A percentile compares a stretch with the other conserved stretches of the same genome.
Conservation (phyloP, 257 asterid species). For the Plantago elongata region DNA sequence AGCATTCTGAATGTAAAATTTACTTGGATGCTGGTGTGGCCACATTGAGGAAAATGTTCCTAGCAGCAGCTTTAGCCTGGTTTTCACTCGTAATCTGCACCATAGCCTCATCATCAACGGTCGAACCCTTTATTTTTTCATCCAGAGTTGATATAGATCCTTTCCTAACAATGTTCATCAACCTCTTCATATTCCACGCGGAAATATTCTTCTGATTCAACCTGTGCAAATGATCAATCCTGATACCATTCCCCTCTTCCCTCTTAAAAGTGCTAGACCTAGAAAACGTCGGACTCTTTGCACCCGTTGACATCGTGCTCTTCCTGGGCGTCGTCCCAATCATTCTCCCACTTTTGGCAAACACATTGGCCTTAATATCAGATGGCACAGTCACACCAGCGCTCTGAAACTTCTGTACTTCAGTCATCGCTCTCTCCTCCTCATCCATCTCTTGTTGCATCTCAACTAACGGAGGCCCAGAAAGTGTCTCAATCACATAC, state of each 20-base stretch:
- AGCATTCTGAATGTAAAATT: neutral
- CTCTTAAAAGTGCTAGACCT: neutral
- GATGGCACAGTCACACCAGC: conserved; percentile 44
- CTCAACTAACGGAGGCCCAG: conserved; percentile 49
- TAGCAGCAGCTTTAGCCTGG: conserved; percentile 5
- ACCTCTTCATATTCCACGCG: conserved; percentile 11
- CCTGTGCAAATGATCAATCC: conserved; percentile 32
- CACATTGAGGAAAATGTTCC: conserved; percentile 4
- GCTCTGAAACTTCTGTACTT: conserved; percentile 41
- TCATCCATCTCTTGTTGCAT: conserved; percentile 38
- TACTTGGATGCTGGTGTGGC: neutral
- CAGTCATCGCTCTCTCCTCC: conserved; percentile 41
- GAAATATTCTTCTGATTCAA: conserved; percentile 10
- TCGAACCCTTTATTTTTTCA: conserved; percentile 31
- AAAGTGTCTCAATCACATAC: conserved; percentile 41
- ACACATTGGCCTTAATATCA: conserved; percentile 35
- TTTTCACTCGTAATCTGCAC: conserved; percentile 20
- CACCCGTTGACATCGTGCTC: neutral
- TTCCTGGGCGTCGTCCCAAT: conserved; percentile 1
- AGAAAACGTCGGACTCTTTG: conserved; percentile 1
- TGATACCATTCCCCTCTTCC: conserved; percentile 28
- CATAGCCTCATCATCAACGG: conserved; percentile 34
- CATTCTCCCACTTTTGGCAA: conserved; percentile 25
- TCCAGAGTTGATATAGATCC: conserved; percentile 50
- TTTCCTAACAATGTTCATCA: conserved; percentile 12